A percentile compares a stretch with the other conserved stretches of the same genome.
Conservation (phyloP, 2,329 filamentous ascomycete species). For the Coniella vitis region DNA sequence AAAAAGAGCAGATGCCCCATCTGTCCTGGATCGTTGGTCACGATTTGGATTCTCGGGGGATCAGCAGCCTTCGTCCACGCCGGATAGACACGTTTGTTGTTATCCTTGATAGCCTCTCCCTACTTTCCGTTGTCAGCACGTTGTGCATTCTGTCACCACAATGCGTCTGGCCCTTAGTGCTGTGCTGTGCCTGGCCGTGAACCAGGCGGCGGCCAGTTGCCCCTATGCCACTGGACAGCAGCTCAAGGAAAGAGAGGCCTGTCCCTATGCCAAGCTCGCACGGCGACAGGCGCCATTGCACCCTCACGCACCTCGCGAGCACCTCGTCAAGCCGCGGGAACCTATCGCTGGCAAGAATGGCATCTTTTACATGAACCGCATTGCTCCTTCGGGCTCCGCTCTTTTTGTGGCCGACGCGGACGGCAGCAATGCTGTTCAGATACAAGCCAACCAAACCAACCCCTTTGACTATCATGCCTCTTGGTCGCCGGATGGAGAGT, state of each 20-base stretch:
- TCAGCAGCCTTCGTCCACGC: too few relatives aligned
- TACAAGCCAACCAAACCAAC: slow-evolving; percentile 24
- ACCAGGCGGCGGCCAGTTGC: slow-evolving; percentile 1
- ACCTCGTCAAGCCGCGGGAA: not conserved
- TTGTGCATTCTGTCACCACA: too few relatives aligned
- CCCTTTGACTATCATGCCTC: slow-evolving; percentile 32
- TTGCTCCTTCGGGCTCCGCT: slow-evolving; percentile 16
- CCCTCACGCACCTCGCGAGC: not conserved
- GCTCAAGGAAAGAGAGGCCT: slow-evolving; percentile 9
- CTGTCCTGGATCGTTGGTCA: too few relatives aligned
- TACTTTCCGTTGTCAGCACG: too few relatives aligned
- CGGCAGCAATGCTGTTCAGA: slow-evolving; percentile 29
- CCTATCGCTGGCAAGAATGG: slow-evolving; percentile 10
- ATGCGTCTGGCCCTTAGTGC: slow-evolving; percentile 1
- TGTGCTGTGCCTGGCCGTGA: slow-evolving; percentile 3
- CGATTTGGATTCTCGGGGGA: too few relatives aligned
- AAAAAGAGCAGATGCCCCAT: too few relatives aligned
- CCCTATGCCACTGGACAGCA: slow-evolving; percentile 12
- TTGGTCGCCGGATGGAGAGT: slow-evolving; percentile 32
- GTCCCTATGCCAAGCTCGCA: slow-evolving; percentile 9
- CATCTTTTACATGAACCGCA: slow-evolving; percentile 18
- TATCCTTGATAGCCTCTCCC: not conserved
- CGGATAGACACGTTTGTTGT: not conserved
- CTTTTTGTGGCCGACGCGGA: slow-evolving; percentile 30
- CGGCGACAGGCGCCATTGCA: not conserved